phyloP scores from a whole-genome alignment of 805 yeast species.

The Ogataea nakhonphanomensis region DNA sequence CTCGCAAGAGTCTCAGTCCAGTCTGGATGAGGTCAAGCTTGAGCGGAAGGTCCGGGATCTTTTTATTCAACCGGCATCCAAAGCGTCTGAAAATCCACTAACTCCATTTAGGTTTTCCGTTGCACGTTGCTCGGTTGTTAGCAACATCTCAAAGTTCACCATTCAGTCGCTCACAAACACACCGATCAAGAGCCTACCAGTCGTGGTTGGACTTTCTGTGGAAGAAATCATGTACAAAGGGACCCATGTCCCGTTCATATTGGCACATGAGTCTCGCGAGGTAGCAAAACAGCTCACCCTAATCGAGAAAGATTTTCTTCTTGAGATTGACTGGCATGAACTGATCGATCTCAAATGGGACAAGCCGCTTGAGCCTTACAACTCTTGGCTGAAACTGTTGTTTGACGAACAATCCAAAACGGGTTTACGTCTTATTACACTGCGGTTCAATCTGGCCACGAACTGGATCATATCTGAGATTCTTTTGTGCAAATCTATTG shows the following conservation, averaged over 20 bases:
- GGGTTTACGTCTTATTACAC: conserved; percentile 80
- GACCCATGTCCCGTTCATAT: conserved; percentile 76
- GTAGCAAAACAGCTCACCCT: conserved; percentile 81
- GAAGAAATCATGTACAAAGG: conserved; percentile 42
- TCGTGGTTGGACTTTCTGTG: conserved; percentile 25
- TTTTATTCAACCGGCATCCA: conserved; percentile 21
- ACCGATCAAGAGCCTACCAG: background rate
- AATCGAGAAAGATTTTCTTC: conserved; percentile 78
- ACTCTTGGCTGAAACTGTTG: conserved; percentile 80
- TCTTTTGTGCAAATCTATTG: conserved; percentile 57
- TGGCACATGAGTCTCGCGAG: conserved; percentile 62
- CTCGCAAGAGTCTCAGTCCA: conserved; percentile 7
- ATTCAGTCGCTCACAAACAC: conserved; percentile 13
- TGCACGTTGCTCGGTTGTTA: conserved; percentile 4
- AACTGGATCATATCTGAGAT: conserved; percentile 93
- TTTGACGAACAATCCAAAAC: conserved; percentile 43
- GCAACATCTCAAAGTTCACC: conserved; percentile 25
- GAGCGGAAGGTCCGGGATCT: conserved; percentile 35
- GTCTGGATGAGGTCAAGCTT: conserved; percentile 30
- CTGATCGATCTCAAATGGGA: conserved; percentile 75
- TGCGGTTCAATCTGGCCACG: conserved; percentile 83
- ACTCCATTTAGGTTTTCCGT: conserved; percentile 7
- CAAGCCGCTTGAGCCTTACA: conserved; percentile 59
- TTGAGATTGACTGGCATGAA: conserved; percentile 91
- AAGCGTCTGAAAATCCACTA: background rate